A percentile compares a stretch with the other conserved stretches of the same genome.
phyloP scores from a whole-genome alignment of 208 protist genomes.

The Leishmania amazonensis region DNA sequence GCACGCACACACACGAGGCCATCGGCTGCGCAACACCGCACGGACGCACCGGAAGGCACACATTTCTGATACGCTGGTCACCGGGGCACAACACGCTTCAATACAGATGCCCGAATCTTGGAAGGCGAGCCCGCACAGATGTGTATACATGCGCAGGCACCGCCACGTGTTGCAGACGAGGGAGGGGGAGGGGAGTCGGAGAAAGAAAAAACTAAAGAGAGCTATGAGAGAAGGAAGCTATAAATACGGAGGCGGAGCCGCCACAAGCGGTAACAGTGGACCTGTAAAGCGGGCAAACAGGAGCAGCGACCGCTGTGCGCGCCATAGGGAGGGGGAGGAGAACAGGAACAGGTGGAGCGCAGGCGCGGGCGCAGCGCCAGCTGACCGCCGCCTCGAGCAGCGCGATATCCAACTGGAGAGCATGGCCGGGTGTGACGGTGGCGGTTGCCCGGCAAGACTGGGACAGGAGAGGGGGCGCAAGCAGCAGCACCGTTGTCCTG shows the following conservation, averaged over 20 bases:
- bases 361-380: not conserved
- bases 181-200: not conserved
- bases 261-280: not conserved
- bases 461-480: not conserved
- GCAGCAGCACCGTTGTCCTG: not conserved
- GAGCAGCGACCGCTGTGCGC: not conserved
- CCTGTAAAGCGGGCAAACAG: not conserved
- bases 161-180: not conserved
- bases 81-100: not conserved
- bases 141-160: not conserved
- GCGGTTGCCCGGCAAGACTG: not conserved
- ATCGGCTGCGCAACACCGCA: not conserved
- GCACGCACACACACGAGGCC: not conserved
- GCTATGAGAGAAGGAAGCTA: not conserved
- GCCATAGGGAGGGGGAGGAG: constrained; percentile 2
- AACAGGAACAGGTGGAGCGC: not conserved
- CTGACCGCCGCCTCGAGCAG: not conserved
- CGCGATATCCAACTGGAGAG: not conserved
- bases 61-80: not conserved
- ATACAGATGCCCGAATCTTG: not conserved
- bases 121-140: not conserved
- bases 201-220: not conserved
- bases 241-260: not conserved
- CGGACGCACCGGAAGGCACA: not conserved
- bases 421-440: not conserved